These are phyloP conservation scores for Penicillium odoratum DNA, from an alignment of 495 filamentous ascomycete species.

Conservation along the genomic window DNA sequence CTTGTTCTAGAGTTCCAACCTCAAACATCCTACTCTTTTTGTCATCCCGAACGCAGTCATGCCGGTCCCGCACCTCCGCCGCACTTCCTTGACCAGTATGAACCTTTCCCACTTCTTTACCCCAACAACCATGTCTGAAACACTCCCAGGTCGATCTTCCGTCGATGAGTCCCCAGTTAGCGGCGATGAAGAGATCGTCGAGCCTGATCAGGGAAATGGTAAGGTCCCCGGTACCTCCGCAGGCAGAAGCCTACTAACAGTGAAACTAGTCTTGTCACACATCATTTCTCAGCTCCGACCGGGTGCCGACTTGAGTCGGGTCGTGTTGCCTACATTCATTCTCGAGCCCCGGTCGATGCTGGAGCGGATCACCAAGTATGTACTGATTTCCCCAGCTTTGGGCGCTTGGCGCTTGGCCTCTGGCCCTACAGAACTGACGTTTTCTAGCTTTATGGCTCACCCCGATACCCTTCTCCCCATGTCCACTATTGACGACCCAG, in stretches of 20 bases:
- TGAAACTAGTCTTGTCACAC: slow-evolving; percentile 72
- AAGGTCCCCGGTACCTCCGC: slow-evolving; percentile 11
- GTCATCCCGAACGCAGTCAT: slow-evolving; percentile 29
- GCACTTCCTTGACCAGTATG: slow-evolving; percentile 30
- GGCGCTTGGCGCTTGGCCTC: neutral
- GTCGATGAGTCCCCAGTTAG: slow-evolving; percentile 46
- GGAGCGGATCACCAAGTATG: slow-evolving; percentile 96
- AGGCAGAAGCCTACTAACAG: slow-evolving; percentile 2
- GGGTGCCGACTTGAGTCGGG: slow-evolving; percentile 90
- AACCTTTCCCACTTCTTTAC: slow-evolving; percentile 7
- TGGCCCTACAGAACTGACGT: neutral
- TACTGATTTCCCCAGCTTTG: neutral
- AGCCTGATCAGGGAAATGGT: slow-evolving; percentile 65
- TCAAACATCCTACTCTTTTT: slow-evolving; percentile 17
- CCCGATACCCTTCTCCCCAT: slow-evolving; percentile 93
- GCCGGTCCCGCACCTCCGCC: slow-evolving; percentile 36
- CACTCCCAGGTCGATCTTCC: slow-evolving; percentile 54
- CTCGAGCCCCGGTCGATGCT: slow-evolving; percentile 97
- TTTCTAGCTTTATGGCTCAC: slow-evolving; percentile 93
- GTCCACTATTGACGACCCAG: slow-evolving; percentile 82
- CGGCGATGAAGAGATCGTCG: slow-evolving; percentile 75
- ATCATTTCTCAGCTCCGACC: slow-evolving; percentile 97
- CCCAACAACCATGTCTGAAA: slow-evolving; percentile 37
- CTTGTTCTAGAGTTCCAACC: neutral
- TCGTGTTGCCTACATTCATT: slow-evolving; percentile 96